Percentiles rank a stretch among this genome's conserved stretches.
These are phyloP conservation scores for Phytophthora ohioensis DNA, from an alignment of 352 stramenopile genomes.

Conservation along the genomic window DNA sequence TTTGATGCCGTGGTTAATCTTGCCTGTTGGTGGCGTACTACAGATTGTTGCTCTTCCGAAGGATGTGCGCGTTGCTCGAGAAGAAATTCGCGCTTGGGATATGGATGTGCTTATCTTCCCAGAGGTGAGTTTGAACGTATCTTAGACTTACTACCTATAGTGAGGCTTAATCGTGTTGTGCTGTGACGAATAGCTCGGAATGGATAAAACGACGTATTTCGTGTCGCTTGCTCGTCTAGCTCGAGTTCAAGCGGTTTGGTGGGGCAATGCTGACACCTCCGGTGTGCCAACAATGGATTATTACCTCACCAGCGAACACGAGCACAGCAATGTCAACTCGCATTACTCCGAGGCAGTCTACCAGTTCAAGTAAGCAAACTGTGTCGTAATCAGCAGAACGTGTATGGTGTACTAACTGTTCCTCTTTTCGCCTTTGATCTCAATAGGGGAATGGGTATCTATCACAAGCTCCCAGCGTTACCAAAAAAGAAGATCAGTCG, in stretches of 20 bases:
- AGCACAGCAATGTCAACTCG: constrained; percentile 49
- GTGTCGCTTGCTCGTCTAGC: constrained; percentile 73
- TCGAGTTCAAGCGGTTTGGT: constrained; percentile 77
- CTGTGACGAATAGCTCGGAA: constrained; percentile 58
- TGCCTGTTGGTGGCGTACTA: background rate
- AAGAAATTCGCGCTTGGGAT: constrained; percentile 58
- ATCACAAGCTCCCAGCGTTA: constrained; percentile 52
- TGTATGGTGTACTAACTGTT: background rate
- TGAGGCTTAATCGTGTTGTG: background rate
- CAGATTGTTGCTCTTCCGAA: constrained; percentile 67
- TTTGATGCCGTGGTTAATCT: background rate
- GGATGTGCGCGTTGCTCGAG: constrained; percentile 50
- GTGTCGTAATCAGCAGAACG: background rate
- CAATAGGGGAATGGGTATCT: constrained; percentile 73
- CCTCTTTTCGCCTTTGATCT: background rate
- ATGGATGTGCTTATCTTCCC: constrained; percentile 80
- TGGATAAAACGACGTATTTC: constrained; percentile 85
- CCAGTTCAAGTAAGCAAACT: constrained; percentile 58
- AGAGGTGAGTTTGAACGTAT: constrained; percentile 49
- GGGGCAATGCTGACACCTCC: constrained; percentile 77
- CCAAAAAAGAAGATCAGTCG: constrained; percentile 49
- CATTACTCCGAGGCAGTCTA: constrained; percentile 75
- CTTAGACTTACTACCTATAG: background rate
- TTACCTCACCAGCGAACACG: constrained; percentile 72
- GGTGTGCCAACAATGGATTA: constrained; percentile 77